Evolutionary conservation across 371 early-diverging fungal genomes (phyloP).

Genomic region (Actinomortierella wolfii): DNA sequence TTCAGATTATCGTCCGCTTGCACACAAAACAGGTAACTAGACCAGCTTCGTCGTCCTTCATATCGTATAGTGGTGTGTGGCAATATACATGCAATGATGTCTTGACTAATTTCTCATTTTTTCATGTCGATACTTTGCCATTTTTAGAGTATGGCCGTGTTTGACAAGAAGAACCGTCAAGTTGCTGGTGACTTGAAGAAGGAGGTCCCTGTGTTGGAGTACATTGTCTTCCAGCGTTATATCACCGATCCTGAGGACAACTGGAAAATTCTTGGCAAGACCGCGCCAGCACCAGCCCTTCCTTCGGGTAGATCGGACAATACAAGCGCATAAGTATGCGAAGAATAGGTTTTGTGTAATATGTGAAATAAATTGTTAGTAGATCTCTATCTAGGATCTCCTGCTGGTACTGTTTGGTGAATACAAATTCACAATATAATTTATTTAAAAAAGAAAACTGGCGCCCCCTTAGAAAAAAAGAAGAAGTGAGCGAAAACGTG

Average conservation of each 20-base stretch:
- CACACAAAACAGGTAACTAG: constrained; percentile 64
- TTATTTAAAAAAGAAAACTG: neutral
- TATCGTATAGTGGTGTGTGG: neutral
- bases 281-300: constrained; percentile 42
- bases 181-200: constrained; percentile 64
- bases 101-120: neutral
- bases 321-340: constrained; percentile 12
- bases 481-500: neutral
- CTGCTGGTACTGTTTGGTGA: too few species aligned
- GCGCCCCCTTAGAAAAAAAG: neutral
- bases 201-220: constrained; percentile 64
- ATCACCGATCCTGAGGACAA: constrained; percentile 66
- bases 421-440: too few species aligned
- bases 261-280: constrained; percentile 77
- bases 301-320: too few species aligned
- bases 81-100: neutral
- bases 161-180: constrained; percentile 60
- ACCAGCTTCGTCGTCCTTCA: too few species aligned
- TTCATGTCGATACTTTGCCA: neutral
- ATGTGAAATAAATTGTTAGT: too few species aligned
- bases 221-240: constrained; percentile 74
- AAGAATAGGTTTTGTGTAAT: neutral
- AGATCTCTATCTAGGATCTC: too few species aligned
- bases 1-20: constrained; percentile 71
- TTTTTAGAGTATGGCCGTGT: constrained; percentile 62